These are phyloP conservation scores for Sindora glabra DNA, from an alignment of 306 rosid species.

Conservation along the genomic window DNA sequence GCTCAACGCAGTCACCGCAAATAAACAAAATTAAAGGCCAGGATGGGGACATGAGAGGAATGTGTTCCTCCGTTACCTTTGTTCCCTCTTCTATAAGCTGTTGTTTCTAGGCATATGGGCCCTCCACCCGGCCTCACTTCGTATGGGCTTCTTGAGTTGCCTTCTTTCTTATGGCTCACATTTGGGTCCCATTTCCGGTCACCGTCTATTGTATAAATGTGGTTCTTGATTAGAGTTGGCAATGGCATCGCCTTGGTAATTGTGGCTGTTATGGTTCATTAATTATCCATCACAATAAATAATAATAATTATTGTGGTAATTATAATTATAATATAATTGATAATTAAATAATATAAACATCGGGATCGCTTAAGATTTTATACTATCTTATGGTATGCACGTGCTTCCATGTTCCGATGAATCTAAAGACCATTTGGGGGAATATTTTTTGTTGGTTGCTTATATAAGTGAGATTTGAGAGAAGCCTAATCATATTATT, in stretches of 20 bases:
- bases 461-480: conserved; percentile 19
- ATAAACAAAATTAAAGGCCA: neutral
- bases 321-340: no score
- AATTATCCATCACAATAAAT: neutral
- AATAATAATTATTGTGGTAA: neutral
- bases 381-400: conserved; percentile 26
- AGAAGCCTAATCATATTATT: conserved; percentile 15
- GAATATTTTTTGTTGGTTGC: conserved; percentile 15
- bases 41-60: conserved; percentile 44
- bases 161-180: conserved; percentile 46
- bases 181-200: conserved; percentile 27
- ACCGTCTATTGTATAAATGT: conserved; percentile 5
- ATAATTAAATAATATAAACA: no score
- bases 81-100: conserved; percentile 27
- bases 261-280: conserved; percentile 1
- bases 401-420: conserved; percentile 59
- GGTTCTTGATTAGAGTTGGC: conserved; percentile 8
- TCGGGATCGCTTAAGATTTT: conserved; percentile 24
- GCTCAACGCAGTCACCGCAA: no score
- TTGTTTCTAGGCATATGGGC: conserved; percentile 51
- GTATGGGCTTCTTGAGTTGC: conserved; percentile 46
- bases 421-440: conserved; percentile 14
- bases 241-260: conserved; percentile 10
- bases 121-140: conserved; percentile 39
- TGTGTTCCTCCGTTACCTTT: conserved; percentile 22